phyloP scores from a whole-genome alignment of 345 rosid genomes.

The Noccaea caerulescens region DNA sequence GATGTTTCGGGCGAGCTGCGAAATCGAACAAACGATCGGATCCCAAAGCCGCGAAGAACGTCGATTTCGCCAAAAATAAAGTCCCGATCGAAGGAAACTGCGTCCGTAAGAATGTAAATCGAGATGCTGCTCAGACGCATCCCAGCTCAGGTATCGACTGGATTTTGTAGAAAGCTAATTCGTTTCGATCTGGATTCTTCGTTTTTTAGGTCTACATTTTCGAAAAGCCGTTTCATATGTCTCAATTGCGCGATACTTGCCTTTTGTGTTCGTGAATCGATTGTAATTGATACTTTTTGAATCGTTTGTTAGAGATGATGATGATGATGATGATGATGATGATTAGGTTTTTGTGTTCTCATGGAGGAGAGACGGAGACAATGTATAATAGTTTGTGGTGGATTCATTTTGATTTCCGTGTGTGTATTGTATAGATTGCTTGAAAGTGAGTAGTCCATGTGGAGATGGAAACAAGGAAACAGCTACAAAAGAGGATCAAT shows the following conservation, averaged over 20 bases:
- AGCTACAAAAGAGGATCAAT: conserved; percentile 47
- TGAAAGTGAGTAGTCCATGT: conserved; percentile 45
- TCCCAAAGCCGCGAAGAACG: conserved; percentile 19
- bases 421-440: conserved; percentile 22
- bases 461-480: conserved; percentile 45
- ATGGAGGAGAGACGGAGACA: no score
- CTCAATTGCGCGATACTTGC: no score
- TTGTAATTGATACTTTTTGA: not conserved
- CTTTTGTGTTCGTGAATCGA: not conserved
- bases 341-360: no score
- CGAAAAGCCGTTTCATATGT: not conserved
- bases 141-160: conserved; percentile 30
- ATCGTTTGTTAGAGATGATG: no score
- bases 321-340: no score
- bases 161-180: not conserved
- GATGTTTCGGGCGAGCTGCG: conserved; percentile 62
- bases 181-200: conserved; percentile 12
- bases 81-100: not conserved
- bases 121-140: not conserved
- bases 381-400: no score
- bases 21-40: conserved; percentile 52
- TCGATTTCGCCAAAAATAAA: conserved; percentile 6
- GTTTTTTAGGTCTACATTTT: conserved; percentile 9
- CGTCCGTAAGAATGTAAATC: conserved; percentile 7
- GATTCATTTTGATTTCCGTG: conserved; percentile 1